Base-by-base conservation (phyloP, 1,139 yeast species). In the Zygoascus sp. region DNA sequence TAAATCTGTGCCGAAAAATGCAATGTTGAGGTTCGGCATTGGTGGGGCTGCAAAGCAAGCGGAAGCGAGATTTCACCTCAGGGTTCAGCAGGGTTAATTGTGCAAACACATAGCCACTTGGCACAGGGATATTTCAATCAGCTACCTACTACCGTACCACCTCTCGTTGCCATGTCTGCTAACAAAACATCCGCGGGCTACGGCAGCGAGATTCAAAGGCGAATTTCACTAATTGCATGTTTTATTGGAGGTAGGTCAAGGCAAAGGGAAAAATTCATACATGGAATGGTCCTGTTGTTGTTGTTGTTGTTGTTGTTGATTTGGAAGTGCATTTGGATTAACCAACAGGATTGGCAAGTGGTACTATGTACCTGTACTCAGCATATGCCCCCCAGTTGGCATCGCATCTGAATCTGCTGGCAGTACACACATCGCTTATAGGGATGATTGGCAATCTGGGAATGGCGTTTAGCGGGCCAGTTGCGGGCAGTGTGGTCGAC, bases 1-100 rank as follows among this genome's bases (percentile, higher is more conserved):
- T 34, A 63, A 63, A 59, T 89, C 97, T 4, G 92, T 79, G 0
- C 97, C 97, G 63, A 90, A 89, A 60, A 81, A 86, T 5, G 87
- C 81, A 16, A 83, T 69, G 2, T 30, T 30, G 8, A 30, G 34
- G 9, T 15, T 15, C 8, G 34, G 34, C 34, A 15, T n/a, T 3
- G 17, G 34, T n/a, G 34, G 17, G 34, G 17, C 17, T 30, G 34
- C 16, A n/a, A 30, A 8, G 16, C n/a, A n/a, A n/a, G n/a, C n/a
- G n/a, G n/a, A n/a, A n/a, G n/a, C n/a, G n/a, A n/a, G n/a, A n/a
- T n/a, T n/a, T n/a, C n/a, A n/a, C n/a, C n/a, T n/a, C n/a, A n/a
- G n/a, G n/a, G n/a, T n/a, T n/a, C n/a, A n/a, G n/a, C n/a, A n/a
- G n/a, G n/a, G n/a, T n/a, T n/a, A n/a, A n/a, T n/a, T n/a, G n/a